Percentiles rank a stretch among this genome's conserved stretches.
Evolutionary conservation across 2,329 filamentous ascomycete species (phyloP).

Genomic region (Penicillium palitans): DNA sequence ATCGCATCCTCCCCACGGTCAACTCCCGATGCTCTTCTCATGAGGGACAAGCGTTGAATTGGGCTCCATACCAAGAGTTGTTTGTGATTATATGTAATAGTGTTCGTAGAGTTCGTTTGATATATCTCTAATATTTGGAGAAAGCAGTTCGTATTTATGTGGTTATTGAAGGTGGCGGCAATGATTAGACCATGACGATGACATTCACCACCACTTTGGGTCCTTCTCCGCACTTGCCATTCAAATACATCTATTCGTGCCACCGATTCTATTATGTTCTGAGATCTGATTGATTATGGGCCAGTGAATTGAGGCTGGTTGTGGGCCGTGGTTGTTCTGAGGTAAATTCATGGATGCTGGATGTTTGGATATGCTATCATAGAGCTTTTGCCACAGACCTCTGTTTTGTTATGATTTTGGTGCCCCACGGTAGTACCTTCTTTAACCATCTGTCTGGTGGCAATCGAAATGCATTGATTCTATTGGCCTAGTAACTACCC

Average conservation of each 20-base stretch:
- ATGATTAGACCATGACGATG: conserved; percentile 37
- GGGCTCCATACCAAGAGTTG: background rate
- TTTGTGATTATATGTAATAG: conserved; percentile 4
- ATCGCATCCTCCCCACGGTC: background rate
- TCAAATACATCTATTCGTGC: conserved; percentile 10
- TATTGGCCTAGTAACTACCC: background rate
- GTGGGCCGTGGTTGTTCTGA: background rate
- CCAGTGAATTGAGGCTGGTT: conserved; percentile 5
- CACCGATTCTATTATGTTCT: conserved; percentile 19
- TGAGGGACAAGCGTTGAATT: background rate
- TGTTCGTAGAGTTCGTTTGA: background rate
- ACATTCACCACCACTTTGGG: conserved; percentile 21
- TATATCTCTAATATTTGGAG: background rate
- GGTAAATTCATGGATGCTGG: conserved; percentile 2
- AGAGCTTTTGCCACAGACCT: conserved; percentile 14
- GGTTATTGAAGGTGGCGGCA: conserved; percentile 22
- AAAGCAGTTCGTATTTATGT: conserved; percentile 15
- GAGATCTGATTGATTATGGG: background rate
- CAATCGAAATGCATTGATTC: background rate
- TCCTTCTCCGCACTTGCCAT: conserved; percentile 21
- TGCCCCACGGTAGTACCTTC: background rate
- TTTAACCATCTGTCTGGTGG: background rate
- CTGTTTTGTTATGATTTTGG: background rate
- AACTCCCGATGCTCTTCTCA: background rate
- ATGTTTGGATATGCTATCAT: conserved; percentile 5